Percentiles rank a stretch among this genome's conserved stretches.
Conservation (phyloP, 78 protist species). For the slime mould (Dictyostelium discoideum) region DNA sequence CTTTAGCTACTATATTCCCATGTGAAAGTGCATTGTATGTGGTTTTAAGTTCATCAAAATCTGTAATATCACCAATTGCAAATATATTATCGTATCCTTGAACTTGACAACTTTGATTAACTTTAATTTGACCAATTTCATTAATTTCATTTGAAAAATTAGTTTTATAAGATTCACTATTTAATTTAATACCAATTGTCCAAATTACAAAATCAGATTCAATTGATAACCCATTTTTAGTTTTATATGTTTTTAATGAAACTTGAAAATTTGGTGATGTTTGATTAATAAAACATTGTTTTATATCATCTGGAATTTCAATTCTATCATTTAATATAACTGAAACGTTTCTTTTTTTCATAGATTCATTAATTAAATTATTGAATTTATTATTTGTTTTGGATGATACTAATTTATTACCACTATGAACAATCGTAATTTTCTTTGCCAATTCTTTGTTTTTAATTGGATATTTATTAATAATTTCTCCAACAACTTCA, state of each 20-base stretch:
- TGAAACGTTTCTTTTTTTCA: background rate
- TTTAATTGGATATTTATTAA: background rate
- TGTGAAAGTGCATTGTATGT: conserved; percentile 38
- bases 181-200: conserved; percentile 59
- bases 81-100: conserved; percentile 70
- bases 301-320: background rate
- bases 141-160: conserved; percentile 13
- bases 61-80: conserved; percentile 86
- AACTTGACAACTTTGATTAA: conserved; percentile 46
- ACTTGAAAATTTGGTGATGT: background rate
- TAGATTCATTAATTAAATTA: background rate
- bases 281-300: background rate
- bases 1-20: conserved; percentile 18
- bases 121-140: conserved; percentile 52
- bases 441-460: background rate
- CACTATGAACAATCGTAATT: conserved; percentile 29
- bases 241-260: background rate
- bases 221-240: background rate
- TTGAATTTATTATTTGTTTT: background rate
- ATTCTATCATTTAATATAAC: background rate
- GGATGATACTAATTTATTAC: background rate
- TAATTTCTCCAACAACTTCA: conserved; percentile 64
- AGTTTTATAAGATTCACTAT: background rate
- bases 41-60: conserved; percentile 41
- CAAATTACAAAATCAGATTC: conserved; percentile 75